Percentiles rank a stretch among this genome's conserved stretches.
Conservation (phyloP, 1,139 yeast species). For the Kodamaea sp. region DNA sequence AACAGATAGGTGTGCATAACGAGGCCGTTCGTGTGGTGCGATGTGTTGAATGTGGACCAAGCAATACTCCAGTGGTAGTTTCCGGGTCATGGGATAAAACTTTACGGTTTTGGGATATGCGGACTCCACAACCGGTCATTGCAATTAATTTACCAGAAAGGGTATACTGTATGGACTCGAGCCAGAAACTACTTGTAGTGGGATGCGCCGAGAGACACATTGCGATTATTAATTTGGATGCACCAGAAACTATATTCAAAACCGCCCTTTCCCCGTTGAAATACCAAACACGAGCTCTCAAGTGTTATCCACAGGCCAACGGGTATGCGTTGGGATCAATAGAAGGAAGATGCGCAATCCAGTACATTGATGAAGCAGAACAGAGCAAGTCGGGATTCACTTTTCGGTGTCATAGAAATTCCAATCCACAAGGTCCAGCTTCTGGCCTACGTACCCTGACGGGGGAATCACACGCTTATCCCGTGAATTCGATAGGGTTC, state of each 20-base stretch:
- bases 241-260: slow-evolving; percentile 83
- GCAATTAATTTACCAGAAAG: slow-evolving; percentile 86
- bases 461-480: slow-evolving; percentile 59
- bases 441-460: slow-evolving; percentile 28
- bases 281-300: slow-evolving; percentile 82
- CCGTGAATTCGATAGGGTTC: slow-evolving; percentile 79
- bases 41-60: slow-evolving; percentile 79
- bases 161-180: slow-evolving; percentile 85
- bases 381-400: slow-evolving; percentile 77
- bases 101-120: slow-evolving; percentile 88
- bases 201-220: slow-evolving; percentile 92
- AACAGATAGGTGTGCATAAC: slow-evolving; percentile 85
- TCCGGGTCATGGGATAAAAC: slow-evolving; percentile 98
- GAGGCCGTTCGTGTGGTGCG: slow-evolving; percentile 76
- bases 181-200: slow-evolving; percentile 79
- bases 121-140: slow-evolving; percentile 82
- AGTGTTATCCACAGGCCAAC: slow-evolving; percentile 86
- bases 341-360: slow-evolving; percentile 96
- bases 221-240: slow-evolving; percentile 71
- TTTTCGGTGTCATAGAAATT: slow-evolving; percentile 89
- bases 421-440: slow-evolving; percentile 20
- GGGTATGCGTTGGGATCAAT: slow-evolving; percentile 93
- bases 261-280: slow-evolving; percentile 78
- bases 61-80: slow-evolving; percentile 80
- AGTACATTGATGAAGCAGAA: slow-evolving; percentile 82